A percentile compares a stretch with the other conserved stretches of the same genome.
phyloP scores from a whole-genome alignment of 208 protist genomes.

The Leishmania amazonensis region DNA sequence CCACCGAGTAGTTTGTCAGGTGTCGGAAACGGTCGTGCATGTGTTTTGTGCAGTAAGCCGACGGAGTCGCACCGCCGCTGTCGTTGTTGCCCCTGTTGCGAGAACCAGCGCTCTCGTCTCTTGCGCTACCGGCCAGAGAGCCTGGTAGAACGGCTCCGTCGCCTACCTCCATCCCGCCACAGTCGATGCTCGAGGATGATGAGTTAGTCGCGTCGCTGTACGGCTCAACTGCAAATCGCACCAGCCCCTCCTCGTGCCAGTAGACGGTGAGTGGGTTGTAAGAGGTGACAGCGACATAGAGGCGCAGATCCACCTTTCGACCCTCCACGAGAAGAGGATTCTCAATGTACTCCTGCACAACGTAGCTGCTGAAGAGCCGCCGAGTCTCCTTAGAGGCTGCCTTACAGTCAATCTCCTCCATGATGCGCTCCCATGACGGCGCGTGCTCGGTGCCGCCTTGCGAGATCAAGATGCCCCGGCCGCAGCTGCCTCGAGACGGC shows the following conservation, averaged over 20 bases:
- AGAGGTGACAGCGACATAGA: slow-evolving; percentile 94
- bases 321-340: slow-evolving; percentile 93
- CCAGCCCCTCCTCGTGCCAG: slow-evolving; percentile 93
- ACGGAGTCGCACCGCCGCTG: neutral
- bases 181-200: slow-evolving; percentile 1
- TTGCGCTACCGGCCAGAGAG: neutral
- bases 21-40: slow-evolving; percentile 70
- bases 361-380: slow-evolving; percentile 53
- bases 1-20: slow-evolving; percentile 94
- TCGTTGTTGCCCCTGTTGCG: neutral
- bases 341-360: slow-evolving; percentile 95
- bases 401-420: slow-evolving; percentile 56
- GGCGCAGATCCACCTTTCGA: slow-evolving; percentile 95
- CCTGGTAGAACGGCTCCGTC: neutral
- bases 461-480: slow-evolving; percentile 83
- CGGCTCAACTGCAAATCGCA: slow-evolving; percentile 90
- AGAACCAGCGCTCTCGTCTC: neutral
- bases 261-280: slow-evolving; percentile 92
- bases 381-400: slow-evolving; percentile 21
- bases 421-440: slow-evolving; percentile 51
- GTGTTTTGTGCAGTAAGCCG: neutral
- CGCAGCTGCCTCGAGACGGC: slow-evolving; percentile 89
- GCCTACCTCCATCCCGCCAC: neutral
- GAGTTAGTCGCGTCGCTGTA: slow-evolving; percentile 52
- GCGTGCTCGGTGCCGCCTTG: slow-evolving; percentile 47